These are phyloP conservation scores for Colletotrichum sp. DNA, from an alignment of 2,329 filamentous ascomycete species.

Conservation along the genomic window DNA sequence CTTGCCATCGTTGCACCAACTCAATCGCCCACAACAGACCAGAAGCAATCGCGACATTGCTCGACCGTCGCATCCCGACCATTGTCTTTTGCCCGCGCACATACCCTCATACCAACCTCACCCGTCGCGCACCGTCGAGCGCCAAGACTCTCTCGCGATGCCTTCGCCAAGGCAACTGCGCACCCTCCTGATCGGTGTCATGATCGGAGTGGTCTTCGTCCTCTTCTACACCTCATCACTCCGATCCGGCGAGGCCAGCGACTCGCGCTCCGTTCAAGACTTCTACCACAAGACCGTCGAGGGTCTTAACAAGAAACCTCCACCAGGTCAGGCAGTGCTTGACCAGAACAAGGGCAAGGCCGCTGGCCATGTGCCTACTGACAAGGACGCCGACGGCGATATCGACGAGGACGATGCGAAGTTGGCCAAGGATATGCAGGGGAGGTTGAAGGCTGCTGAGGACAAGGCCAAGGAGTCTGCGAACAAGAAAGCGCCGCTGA, in stretches of 20 bases:
- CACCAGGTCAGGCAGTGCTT: conserved; percentile 41
- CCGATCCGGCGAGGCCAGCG: conserved; percentile 53
- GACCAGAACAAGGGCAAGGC: conserved; percentile 42
- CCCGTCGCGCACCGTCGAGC: background rate
- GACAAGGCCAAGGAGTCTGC: conserved; percentile 71
- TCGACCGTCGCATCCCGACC: background rate
- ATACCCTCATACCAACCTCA: background rate
- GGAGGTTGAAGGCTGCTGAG: conserved; percentile 71
- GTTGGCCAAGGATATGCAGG: conserved; percentile 59
- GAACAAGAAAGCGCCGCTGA: conserved; percentile 68
- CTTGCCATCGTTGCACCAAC: background rate
- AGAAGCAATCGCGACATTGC: background rate
- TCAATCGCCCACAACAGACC: background rate
- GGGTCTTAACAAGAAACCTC: conserved; percentile 42
- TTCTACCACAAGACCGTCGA: conserved; percentile 67
- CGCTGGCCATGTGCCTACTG: conserved; percentile 44
- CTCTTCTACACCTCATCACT: conserved; percentile 75
- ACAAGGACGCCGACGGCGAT: conserved; percentile 60
- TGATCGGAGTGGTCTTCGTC: conserved; percentile 69
- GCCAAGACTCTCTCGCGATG: conserved; percentile 49
- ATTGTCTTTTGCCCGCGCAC: background rate
- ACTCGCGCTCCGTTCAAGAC: conserved; percentile 50
- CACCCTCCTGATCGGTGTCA: conserved; percentile 66
- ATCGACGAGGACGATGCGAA: conserved; percentile 61
- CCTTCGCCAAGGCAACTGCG: conserved; percentile 74